Percentiles rank a stretch among this genome's conserved stretches.
phyloP scores from a whole-genome alignment of 805 yeast genomes.

The Groenewaldozyma salmanticensis region DNA sequence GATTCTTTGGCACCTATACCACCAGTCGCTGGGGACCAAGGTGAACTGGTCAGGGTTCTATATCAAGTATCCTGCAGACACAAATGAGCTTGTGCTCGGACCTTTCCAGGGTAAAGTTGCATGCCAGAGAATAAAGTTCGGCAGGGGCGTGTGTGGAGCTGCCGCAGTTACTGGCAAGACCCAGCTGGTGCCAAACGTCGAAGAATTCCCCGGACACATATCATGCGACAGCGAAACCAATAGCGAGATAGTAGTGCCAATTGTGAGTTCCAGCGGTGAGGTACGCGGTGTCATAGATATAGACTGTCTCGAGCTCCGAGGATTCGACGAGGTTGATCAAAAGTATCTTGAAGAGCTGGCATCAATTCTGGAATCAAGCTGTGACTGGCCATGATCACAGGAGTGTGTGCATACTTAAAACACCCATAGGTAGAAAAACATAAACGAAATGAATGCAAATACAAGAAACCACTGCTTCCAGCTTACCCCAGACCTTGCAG shows the following conservation, averaged over 20 bases:
- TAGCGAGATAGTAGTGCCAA: constrained; percentile 89
- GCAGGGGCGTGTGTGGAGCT: constrained; percentile 86
- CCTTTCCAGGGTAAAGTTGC: constrained; percentile 98
- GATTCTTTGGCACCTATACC: constrained; percentile 80
- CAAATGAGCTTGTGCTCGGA: constrained; percentile 54
- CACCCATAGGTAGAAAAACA: constrained; percentile 31
- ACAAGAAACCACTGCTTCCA: constrained; percentile 50
- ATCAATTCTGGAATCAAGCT: constrained; percentile 38
- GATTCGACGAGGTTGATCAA: constrained; percentile 60
- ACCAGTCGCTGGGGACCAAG: constrained; percentile 38
- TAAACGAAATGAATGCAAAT: constrained; percentile 37
- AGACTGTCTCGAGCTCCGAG: constrained; percentile 58
- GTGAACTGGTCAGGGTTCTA: constrained; percentile 97
- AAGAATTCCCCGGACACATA: constrained; percentile 80
- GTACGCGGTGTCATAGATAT: constrained; percentile 76
- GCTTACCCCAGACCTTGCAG: constrained; percentile 53
- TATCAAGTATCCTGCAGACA: constrained; percentile 35
- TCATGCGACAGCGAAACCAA: constrained; percentile 95
- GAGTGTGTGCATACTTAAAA: constrained; percentile 5
- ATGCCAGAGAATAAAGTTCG: constrained; percentile 70
- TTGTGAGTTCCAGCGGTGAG: constrained; percentile 34
- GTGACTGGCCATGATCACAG: constrained; percentile 34
- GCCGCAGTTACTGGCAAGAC: constrained; percentile 55
- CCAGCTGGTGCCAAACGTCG: constrained; percentile 71
- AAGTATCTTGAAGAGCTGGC: constrained; percentile 53